Base-by-base conservation (phyloP, 371 early-diverging fungal genomes). In the Mucor mucedo region DNA sequence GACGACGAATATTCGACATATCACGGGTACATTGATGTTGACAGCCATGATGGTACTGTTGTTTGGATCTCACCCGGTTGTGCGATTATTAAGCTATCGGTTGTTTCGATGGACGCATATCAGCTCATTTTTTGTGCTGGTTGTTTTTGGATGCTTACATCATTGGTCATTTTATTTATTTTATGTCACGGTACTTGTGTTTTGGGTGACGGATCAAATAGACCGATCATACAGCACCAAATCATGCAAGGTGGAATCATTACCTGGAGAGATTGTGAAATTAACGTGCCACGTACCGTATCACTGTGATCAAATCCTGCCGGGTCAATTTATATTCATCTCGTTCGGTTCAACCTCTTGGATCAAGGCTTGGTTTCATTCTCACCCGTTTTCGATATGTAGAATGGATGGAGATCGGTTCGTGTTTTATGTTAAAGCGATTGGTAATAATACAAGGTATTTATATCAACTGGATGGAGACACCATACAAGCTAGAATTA, bases 331-430 rank as follows among this genome's bases (percentile, higher is more conserved):
- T 63, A 69, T 53, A 0, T 73, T 66, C 35, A 33, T 74, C 2
- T 72, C 77, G 0, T 65, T 71, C 27, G 27, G 39, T 2, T 50
- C 63, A 8, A 21, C 49, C 0, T 62, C 71, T 21, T 60, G 54
- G 35, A 7, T 69, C 6, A 32, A 49, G 4, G 29, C 59, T 1
- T 54, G 56, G 39, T 6, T 73, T 8, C 42, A 47, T 16, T 52
- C 77, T 3, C 77, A 80, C 52, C 75, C 77, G 0, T 77, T 80
- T 58, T 80, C 80, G 9, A 70, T 80, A 28, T 66, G 75, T 44
- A 67, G 71, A 21, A 42, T 73, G 28, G 72, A 74, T 27, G 29
- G 49, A 16, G 49, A 5, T 5, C 21, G 29, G 9, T 47, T 69
- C 21, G 71, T 72, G 4, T 77, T 80, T 52, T 77, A 77, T 55